Conservation (phyloP, 345 rosid genomes). For the Camelina hispida region DNA sequence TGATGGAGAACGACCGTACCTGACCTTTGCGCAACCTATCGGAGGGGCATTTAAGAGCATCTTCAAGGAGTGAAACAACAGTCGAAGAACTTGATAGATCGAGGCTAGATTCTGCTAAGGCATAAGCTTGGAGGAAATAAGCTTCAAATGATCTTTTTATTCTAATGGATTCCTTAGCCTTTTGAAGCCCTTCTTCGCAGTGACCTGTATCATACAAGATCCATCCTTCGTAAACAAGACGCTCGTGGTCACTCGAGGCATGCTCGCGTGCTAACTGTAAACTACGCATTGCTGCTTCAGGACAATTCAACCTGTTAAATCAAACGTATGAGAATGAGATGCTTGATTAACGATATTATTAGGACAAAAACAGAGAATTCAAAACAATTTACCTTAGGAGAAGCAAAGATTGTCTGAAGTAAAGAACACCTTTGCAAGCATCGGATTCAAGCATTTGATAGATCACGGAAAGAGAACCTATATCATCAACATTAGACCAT, state of each 20-base stretch:
- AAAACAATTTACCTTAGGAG: slow-evolving; percentile 68
- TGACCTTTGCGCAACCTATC: slow-evolving; percentile 98
- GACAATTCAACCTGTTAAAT: slow-evolving; percentile 82
- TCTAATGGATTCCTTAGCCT: slow-evolving; percentile 87
- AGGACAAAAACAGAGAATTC: neutral
- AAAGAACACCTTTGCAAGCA: slow-evolving; percentile 85
- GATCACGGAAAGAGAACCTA: slow-evolving; percentile 96
- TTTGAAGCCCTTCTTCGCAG: slow-evolving; percentile 89
- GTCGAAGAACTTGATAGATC: slow-evolving; percentile 80
- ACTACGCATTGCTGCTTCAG: slow-evolving; percentile 97
- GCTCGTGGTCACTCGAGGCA: slow-evolving; percentile 88
- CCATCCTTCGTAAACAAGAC: slow-evolving; percentile 97
- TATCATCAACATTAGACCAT: slow-evolving; percentile 97
- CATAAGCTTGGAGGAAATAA: slow-evolving; percentile 97
- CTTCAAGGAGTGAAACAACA: slow-evolving; percentile 92
- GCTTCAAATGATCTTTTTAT: slow-evolving; percentile 95
- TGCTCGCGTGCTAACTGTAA: slow-evolving; percentile 87
- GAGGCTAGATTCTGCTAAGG: slow-evolving; percentile 91
- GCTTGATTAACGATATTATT: neutral
- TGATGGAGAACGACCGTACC: slow-evolving; percentile 53
- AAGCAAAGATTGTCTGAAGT: slow-evolving; percentile 94
- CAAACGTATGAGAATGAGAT: slow-evolving; percentile 2
- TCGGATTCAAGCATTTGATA: slow-evolving; percentile 99
- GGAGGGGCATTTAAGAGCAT: slow-evolving; percentile 94
- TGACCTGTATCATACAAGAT: slow-evolving; percentile 96